Evolutionary conservation across 805 yeast genomes (phyloP).

Genomic region (Saccharomycopsis sp.): DNA sequence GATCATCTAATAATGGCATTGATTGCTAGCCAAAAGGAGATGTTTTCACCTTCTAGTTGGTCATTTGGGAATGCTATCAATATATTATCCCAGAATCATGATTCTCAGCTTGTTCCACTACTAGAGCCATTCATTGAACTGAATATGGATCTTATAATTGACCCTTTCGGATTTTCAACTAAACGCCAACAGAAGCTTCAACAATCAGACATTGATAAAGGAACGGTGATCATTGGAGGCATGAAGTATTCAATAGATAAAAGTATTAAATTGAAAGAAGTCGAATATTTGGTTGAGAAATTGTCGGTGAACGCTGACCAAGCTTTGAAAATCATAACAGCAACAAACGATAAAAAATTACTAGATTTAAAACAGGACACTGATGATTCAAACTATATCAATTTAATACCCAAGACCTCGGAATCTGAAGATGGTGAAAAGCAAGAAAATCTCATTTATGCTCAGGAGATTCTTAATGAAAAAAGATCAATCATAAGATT

Average conservation of each 20-base stretch:
- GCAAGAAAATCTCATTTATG: slow-evolving; percentile 9
- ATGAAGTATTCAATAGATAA: not conserved
- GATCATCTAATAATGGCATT: not conserved
- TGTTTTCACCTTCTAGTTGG: slow-evolving; percentile 15
- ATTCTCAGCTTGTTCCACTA: slow-evolving; percentile 4
- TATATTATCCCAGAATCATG: slow-evolving; percentile 9
- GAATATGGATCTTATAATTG: slow-evolving; percentile 1
- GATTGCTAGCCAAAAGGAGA: too few relatives aligned
- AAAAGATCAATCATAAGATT: slow-evolving; percentile 12
- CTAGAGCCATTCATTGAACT: slow-evolving; percentile 8
- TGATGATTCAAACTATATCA: slow-evolving; percentile 23
- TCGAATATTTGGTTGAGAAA: slow-evolving; percentile 24
- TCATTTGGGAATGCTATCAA: slow-evolving; percentile 17
- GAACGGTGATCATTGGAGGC: slow-evolving; percentile 1
- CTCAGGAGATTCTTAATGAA: slow-evolving; percentile 14
- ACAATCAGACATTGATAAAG: slow-evolving; percentile 2
- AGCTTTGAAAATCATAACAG: slow-evolving; percentile 40
- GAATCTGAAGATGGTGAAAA: slow-evolving; percentile 14
- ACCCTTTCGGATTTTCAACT: slow-evolving; percentile 8
- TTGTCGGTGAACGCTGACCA: slow-evolving; percentile 39
- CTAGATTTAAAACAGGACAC: slow-evolving; percentile 5
- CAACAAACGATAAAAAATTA: slow-evolving; percentile 26
- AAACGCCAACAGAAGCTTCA: not conserved
- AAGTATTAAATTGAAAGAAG: slow-evolving; percentile 1
- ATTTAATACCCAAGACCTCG: slow-evolving; percentile 26